These are phyloP conservation scores for Clarireedia monteithiana DNA, from an alignment of 2,329 filamentous ascomycete species.

Conservation along the genomic window DNA sequence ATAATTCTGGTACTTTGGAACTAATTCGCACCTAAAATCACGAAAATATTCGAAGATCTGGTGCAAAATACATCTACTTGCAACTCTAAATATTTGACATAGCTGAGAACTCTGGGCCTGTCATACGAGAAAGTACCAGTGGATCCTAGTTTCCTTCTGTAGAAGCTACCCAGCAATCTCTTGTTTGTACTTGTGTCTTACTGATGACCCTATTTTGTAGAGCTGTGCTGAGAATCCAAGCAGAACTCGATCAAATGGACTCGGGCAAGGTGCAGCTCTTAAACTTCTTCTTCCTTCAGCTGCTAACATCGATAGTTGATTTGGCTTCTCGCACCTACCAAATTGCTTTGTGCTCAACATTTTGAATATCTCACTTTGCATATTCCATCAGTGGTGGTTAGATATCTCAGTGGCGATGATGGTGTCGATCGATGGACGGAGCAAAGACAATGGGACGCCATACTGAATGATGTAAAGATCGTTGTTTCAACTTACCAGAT, in stretches of 20 bases:
- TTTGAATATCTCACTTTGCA: constrained; percentile 50
- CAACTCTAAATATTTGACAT: too few relatives aligned
- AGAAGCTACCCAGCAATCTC: neutral
- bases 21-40: too few relatives aligned
- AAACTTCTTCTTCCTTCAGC: neutral
- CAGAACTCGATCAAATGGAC: constrained; percentile 49
- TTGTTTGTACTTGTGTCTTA: neutral
- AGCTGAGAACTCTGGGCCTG: too few relatives aligned
- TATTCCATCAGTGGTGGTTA: constrained; percentile 44
- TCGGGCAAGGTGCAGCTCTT: constrained; percentile 42
- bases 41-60: too few relatives aligned
- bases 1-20: neutral
- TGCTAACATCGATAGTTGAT: constrained; percentile 37
- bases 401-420: constrained; percentile 48
- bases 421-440: constrained; percentile 55
- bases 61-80: too few relatives aligned
- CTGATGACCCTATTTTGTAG: neutral
- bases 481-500: constrained; percentile 55
- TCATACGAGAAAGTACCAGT: neutral
- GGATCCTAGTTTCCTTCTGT: neutral
- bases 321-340: constrained; percentile 69
- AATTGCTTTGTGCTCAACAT: constrained; percentile 61
- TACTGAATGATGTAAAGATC: constrained; percentile 47
- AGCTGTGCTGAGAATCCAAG: constrained; percentile 59
- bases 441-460: constrained; percentile 50